Conservation (phyloP, 495 filamentous ascomycete species). For the Penicillium mononematosum region DNA sequence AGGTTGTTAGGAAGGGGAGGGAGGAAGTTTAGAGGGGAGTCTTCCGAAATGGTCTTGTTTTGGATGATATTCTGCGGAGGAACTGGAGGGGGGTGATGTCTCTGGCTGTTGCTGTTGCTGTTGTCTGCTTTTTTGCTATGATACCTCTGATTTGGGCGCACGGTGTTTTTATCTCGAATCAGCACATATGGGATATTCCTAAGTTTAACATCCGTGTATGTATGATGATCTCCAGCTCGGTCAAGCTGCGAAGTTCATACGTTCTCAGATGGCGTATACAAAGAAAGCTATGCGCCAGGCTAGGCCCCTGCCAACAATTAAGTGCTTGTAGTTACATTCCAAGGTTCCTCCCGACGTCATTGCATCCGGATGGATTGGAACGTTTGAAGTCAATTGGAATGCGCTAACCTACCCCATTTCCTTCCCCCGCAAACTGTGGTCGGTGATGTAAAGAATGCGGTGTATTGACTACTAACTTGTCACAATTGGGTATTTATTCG, state of each 20-base stretch:
- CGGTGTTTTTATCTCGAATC: not conserved
- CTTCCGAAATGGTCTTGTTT: not conserved
- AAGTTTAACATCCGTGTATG: not conserved
- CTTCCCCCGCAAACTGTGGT: not conserved
- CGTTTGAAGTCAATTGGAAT: not conserved
- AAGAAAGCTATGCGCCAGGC: not conserved
- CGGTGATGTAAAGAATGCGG: not conserved
- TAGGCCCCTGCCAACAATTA: not conserved
- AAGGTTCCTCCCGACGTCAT: not conserved
- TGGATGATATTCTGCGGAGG: not conserved
- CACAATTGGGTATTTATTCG: too few species aligned
- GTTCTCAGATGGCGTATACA: not conserved
- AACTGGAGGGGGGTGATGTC: not conserved
- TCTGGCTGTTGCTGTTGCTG: not conserved
- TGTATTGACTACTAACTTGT: not conserved
- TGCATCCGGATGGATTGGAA: not conserved
- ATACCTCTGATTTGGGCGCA: conserved; percentile 6
- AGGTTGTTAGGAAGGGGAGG: conserved; percentile 45
- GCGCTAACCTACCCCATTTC: not conserved
- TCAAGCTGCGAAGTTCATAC: not conserved
- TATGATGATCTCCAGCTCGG: not conserved
- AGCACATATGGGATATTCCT: not conserved
- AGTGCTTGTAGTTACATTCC: not conserved
- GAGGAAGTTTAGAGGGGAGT: conserved; percentile 29
- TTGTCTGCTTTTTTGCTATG: not conserved